Base-by-base conservation (phyloP, 2,329 filamentous ascomycete genomes). In the Biscogniauxia sp. region DNA sequence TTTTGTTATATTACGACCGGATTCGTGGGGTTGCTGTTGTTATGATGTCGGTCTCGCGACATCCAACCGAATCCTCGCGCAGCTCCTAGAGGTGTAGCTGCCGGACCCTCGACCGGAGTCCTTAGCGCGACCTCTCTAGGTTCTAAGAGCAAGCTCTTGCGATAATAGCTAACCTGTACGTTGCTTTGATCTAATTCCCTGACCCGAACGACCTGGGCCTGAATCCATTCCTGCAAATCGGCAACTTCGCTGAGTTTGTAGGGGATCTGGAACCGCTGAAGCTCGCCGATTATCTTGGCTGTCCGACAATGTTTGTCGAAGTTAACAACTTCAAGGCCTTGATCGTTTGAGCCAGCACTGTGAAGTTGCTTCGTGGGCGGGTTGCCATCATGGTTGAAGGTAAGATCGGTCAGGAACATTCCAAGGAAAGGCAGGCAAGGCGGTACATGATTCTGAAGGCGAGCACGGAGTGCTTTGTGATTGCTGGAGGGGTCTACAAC, bases 261-360 rank as follows among this genome's bases (percentile, higher is more conserved):
- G 0, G 93, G 92, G 20, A 97, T 91, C 76, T 99, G 95, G 79
- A 98, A 98, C 19, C 93, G 89, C 75, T 99, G 95, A 7, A 99
- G 84, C 69, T 98, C 94, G 64, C 92, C 91, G 69, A 99, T 96
- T 72, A 98, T 96, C 77, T 93, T 95, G 53, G 94, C 93, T 2
- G 93, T 98, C 68, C 93, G 92, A 69, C 88, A 90, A 74, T 98
- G 93, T 78, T 98, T 98, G 81, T 98, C 94, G 70, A 97, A 98
- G 77, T 99, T 99, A 82, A 99, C 92, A 32, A 98, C 91, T 0
- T 88, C 87, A 69, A 92, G 83, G 25, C 87, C 84, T 28, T 87
- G 83, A n/a, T 90, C 85, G 15, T 81, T 80, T 6, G 81, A 79
- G 41, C 78, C 75, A n/a, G 74, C 69, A 65, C 72, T 81, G 0